Evolutionary conservation across 2,329 filamentous ascomycete species (phyloP).

Genomic region (Colletotrichum nymphaeae): DNA sequence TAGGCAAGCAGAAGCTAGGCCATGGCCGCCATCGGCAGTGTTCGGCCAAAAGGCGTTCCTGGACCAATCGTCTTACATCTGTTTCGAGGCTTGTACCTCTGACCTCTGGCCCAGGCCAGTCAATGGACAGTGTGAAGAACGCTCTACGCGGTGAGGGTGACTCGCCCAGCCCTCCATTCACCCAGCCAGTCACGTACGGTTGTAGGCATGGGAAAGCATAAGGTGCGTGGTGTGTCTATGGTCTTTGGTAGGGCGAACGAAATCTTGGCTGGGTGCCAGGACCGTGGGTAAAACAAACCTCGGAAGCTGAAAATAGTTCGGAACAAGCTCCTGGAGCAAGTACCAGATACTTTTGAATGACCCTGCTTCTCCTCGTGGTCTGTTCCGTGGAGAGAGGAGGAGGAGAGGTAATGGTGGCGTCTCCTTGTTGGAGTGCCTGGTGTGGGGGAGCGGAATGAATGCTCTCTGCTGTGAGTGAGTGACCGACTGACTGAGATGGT

Average conservation of each 20-base stretch:
- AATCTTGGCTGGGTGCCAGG: constrained; percentile 1
- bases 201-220: background rate
- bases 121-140: constrained; percentile 28
- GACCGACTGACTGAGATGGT: background rate
- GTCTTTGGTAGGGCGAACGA: constrained; percentile 2
- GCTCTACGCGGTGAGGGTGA: background rate
- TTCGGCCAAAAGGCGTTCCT: constrained; percentile 37
- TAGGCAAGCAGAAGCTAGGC: constrained; percentile 26
- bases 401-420: background rate
- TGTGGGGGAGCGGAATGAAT: constrained; percentile 19
- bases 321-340: constrained; percentile 14
- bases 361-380: constrained; percentile 2
- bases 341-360: constrained; percentile 19
- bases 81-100: constrained; percentile 35
- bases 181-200: background rate
- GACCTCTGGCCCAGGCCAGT: constrained; percentile 28
- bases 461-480: background rate
- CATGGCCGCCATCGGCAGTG: constrained; percentile 33
- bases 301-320: constrained; percentile 24
- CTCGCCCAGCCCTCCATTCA: background rate
- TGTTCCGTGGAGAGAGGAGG: background rate
- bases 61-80: constrained; percentile 35
- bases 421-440: background rate
- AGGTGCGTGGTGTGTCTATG: background rate
- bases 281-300: constrained; percentile 33